Conservation (phyloP, 768 basidiomycete species). For the Leucocoprinus leucothites region DNA sequence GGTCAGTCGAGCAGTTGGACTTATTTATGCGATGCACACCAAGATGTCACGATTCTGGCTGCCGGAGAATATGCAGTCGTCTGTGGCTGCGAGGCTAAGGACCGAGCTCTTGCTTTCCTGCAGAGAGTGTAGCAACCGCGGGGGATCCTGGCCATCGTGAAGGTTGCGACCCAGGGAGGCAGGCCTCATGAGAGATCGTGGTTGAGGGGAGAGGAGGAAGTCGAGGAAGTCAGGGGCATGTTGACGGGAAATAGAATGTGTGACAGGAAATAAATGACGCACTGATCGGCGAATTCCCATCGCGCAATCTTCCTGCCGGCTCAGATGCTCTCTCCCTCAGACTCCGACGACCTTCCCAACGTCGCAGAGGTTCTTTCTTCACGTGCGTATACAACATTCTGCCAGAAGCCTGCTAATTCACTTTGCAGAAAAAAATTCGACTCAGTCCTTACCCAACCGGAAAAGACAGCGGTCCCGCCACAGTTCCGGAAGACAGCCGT, state of each 20-base stretch:
- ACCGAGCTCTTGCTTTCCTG: constrained; percentile 68
- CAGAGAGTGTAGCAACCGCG: constrained; percentile 65
- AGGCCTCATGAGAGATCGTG: constrained; percentile 25
- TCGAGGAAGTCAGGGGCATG: constrained; percentile 11
- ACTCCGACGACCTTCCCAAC: constrained; percentile 8
- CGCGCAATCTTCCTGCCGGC: too few relatives aligned
- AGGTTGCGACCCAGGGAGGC: constrained; percentile 61
- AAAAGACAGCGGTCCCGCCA: background rate
- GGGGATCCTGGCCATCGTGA: constrained; percentile 37
- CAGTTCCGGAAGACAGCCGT: background rate
- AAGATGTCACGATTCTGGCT: constrained; percentile 76
- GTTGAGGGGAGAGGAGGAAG: constrained; percentile 1
- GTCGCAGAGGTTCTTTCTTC: background rate
- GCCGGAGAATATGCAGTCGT: constrained; percentile 75
- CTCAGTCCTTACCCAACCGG: background rate
- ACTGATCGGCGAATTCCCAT: background rate
- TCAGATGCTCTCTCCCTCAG: constrained; percentile 5
- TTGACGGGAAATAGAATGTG: background rate
- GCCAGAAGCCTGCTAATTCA: background rate
- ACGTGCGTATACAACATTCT: background rate
- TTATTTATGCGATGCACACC: constrained; percentile 33
- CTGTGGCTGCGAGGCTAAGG: constrained; percentile 71
- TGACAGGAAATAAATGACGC: background rate
- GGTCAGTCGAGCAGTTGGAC: constrained; percentile 17
- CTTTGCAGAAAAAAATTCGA: background rate